Percentiles rank a stretch among this genome's conserved stretches.
phyloP scores from a whole-genome alignment of 2,329 filamentous ascomycete genomes.

The Colletotrichum tanaceti region DNA sequence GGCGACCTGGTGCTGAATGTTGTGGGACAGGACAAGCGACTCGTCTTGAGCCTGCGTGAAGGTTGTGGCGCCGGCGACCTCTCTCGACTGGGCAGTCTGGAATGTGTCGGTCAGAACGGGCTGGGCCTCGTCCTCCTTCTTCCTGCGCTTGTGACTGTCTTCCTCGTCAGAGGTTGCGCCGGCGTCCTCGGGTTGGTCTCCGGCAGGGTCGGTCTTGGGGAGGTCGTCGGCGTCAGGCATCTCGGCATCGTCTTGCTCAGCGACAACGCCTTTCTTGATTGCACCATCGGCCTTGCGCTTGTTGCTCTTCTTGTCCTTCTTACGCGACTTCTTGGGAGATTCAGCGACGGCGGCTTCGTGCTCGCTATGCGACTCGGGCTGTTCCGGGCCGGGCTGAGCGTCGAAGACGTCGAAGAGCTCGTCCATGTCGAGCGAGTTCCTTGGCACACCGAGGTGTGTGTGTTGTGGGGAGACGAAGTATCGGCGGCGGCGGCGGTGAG shows the following conservation, averaged over 20 bases:
- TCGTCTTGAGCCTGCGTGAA: constrained; percentile 71
- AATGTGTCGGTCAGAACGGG: constrained; percentile 94
- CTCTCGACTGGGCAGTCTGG: constrained; percentile 92
- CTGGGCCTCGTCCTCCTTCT: constrained; percentile 71
- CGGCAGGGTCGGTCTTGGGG: constrained; percentile 52
- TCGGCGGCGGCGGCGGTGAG: neutral
- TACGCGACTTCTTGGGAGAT: constrained; percentile 56
- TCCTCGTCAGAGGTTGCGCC: constrained; percentile 47
- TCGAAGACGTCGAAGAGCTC: constrained; percentile 88
- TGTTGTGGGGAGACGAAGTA: neutral
- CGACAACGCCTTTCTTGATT: constrained; percentile 66
- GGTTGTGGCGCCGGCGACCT: constrained; percentile 84
- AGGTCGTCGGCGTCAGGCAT: constrained; percentile 59
- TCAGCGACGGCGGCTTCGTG: constrained; percentile 52
- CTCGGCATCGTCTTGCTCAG: constrained; percentile 50
- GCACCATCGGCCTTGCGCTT: constrained; percentile 88
- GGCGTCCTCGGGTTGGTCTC: constrained; percentile 46
- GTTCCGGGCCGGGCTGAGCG: constrained; percentile 63
- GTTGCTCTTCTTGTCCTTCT: constrained; percentile 73
- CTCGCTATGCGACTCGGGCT: constrained; percentile 55
- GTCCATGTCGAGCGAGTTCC: constrained; percentile 65
- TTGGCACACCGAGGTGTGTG: neutral
- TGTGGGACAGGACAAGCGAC: constrained; percentile 88
- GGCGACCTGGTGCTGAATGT: constrained; percentile 98
- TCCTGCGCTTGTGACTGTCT: constrained; percentile 68